Evolutionary conservation across 192 early-diverging fungal genomes (phyloP).

Genomic region (Linnemannia exigua): DNA sequence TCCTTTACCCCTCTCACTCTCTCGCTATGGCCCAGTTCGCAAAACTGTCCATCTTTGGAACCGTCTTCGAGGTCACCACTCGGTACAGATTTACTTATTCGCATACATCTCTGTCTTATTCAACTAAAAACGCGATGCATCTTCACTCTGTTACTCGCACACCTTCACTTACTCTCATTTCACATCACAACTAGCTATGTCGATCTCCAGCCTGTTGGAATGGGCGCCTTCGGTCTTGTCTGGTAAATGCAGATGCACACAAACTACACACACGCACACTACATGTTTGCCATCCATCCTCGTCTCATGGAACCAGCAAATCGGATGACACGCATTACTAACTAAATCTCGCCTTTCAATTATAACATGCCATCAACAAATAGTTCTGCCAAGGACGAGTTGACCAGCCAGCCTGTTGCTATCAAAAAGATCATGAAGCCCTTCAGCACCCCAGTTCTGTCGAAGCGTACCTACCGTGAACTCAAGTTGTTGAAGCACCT

Average conservation of each 20-base stretch:
- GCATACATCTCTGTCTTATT: neutral
- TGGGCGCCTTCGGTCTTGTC: conserved; percentile 98
- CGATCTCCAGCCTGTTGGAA: conserved; percentile 93
- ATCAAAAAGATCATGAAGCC: conserved; percentile 99
- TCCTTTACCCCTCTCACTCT: neutral
- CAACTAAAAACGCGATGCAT: conserved; percentile 13
- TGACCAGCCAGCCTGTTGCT: conserved; percentile 86
- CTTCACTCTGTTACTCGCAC: neutral
- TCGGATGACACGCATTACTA: neutral
- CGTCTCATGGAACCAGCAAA: neutral
- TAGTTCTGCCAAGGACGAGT: conserved; percentile 92
- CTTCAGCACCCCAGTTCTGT: conserved; percentile 91
- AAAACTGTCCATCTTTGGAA: conserved; percentile 86
- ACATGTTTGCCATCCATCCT: no score
- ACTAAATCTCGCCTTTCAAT: neutral
- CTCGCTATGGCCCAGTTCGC: conserved; percentile 57
- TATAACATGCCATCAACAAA: neutral
- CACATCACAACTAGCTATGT: conserved; percentile 75
- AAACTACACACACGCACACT: no score
- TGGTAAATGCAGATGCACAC: conserved; percentile 75
- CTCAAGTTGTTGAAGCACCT: conserved; percentile 94
- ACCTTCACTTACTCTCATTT: neutral
- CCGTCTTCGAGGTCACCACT: conserved; percentile 84
- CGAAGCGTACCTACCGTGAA: conserved; percentile 97
- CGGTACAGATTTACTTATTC: conserved; percentile 14